Conservation (phyloP, 2,329 filamentous ascomycete genomes). For the Corynespora cassiicola region DNA sequence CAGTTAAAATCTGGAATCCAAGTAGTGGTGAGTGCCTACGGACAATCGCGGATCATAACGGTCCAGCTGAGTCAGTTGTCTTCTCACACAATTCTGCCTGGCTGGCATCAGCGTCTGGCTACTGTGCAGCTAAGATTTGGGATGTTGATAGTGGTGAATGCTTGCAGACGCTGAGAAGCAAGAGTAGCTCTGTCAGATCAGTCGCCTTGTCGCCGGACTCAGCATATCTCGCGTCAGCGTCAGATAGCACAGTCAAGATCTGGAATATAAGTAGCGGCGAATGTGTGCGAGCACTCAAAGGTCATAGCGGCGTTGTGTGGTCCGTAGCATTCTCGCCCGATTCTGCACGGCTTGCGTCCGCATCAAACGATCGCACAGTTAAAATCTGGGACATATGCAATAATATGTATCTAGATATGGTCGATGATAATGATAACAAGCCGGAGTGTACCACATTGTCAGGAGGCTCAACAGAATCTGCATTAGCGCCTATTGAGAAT, state of each 20-base stretch:
- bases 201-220: conserved; percentile 1
- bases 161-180: conserved; percentile 7
- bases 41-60: background rate
- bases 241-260: conserved; percentile 4
- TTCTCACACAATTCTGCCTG: conserved; percentile 22
- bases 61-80: conserved; percentile 10
- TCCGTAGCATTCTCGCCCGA: conserved; percentile 20
- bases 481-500: too few relatives aligned
- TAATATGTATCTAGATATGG: too few relatives aligned
- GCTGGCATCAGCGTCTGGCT: conserved; percentile 15
- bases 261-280: conserved; percentile 5
- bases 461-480: too few relatives aligned
- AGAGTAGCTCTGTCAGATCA: background rate
- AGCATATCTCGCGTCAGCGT: conserved; percentile 13
- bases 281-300: conserved; percentile 23
- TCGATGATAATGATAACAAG: too few relatives aligned
- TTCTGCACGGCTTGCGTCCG: conserved; percentile 16
- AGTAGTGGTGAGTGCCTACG: background rate
- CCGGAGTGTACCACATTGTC: too few relatives aligned
- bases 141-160: conserved; percentile 2
- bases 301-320: conserved; percentile 11
- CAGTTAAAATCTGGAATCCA: background rate
- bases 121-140: conserved; percentile 9
- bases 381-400: conserved; percentile 20
- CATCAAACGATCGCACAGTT: conserved; percentile 15